Evolutionary conservation across 1,284 basidiomycete species (phyloP).

Genomic region (Apiotrichum montevideense): DNA sequence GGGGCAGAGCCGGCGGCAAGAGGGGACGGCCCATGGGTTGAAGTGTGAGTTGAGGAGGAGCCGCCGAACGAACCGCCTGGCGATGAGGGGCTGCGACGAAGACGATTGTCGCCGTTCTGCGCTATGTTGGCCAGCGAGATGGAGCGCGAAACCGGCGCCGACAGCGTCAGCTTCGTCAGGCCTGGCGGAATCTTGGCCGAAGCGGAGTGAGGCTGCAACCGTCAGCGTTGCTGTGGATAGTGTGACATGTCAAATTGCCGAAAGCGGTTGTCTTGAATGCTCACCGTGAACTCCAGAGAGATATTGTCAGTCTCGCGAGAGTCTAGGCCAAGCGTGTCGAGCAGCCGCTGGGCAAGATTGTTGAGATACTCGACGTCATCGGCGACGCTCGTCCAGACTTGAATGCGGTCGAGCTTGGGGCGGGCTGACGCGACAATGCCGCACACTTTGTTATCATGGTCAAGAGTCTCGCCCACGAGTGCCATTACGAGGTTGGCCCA

Average conservation of each 20-base stretch:
- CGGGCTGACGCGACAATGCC: constrained; percentile 83
- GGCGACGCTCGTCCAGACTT: constrained; percentile 77
- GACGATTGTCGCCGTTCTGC: not conserved
- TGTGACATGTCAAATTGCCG: no score
- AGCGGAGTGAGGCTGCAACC: not conserved
- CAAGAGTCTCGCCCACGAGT: constrained; percentile 77
- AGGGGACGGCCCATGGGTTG: not conserved
- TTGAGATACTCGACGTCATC: constrained; percentile 73
- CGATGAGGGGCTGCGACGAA: constrained; percentile 3
- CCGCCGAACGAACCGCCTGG: not conserved
- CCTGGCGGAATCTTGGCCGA: not conserved
- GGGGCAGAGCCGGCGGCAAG: not conserved
- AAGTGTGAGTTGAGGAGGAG: not conserved
- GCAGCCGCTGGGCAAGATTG: constrained; percentile 69
- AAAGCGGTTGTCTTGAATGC: constrained; percentile 53
- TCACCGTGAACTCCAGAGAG: constrained; percentile 64
- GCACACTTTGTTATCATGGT: constrained; percentile 78
- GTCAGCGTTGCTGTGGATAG: not conserved
- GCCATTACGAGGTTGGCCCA: constrained; percentile 90
- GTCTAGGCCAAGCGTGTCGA: constrained; percentile 57
- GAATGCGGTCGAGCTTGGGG: constrained; percentile 80
- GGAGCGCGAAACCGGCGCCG: not conserved
- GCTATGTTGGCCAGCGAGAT: constrained; percentile 2
- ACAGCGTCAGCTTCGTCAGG: not conserved
- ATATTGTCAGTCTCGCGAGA: constrained; percentile 63